phyloP scores from a whole-genome alignment of 2,329 filamentous ascomycete species.

The Verticillium nonalfalfae region DNA sequence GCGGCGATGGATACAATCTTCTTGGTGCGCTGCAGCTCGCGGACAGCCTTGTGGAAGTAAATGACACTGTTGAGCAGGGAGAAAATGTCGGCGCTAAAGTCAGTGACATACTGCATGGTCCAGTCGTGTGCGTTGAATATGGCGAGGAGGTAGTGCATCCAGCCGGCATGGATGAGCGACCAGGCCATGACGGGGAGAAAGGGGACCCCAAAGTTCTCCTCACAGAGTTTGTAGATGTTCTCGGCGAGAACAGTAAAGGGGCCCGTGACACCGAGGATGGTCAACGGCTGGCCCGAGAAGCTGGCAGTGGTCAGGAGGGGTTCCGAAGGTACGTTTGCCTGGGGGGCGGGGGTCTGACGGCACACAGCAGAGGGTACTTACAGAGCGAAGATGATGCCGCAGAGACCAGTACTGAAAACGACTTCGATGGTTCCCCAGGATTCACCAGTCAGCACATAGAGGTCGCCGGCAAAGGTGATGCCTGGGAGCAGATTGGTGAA shows the following conservation, averaged over 20 bases:
- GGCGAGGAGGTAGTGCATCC: slow-evolving; percentile 59
- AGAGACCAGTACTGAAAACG: slow-evolving; percentile 59
- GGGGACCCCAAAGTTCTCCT: slow-evolving; percentile 47
- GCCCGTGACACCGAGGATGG: slow-evolving; percentile 59
- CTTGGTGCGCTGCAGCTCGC: slow-evolving; percentile 56
- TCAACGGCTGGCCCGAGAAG: slow-evolving; percentile 55
- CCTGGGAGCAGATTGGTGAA: slow-evolving; percentile 62
- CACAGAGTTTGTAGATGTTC: slow-evolving; percentile 55
- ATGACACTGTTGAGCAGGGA: slow-evolving; percentile 61
- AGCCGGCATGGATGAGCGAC: slow-evolving; percentile 58
- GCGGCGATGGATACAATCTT: slow-evolving; percentile 50
- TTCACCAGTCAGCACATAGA: slow-evolving; percentile 54
- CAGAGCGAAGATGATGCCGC: slow-evolving; percentile 57
- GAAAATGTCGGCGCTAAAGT: slow-evolving; percentile 61
- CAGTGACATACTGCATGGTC: slow-evolving; percentile 65
- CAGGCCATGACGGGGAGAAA: slow-evolving; percentile 65
- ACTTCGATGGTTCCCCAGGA: slow-evolving; percentile 63
- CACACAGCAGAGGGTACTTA: slow-evolving; percentile 20
- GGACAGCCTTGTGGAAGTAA: slow-evolving; percentile 62
- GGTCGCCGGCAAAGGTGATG: slow-evolving; percentile 60
- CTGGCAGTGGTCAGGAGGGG: slow-evolving; percentile 14
- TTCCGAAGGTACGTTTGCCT: background rate
- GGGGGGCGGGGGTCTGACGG: too few relatives aligned
- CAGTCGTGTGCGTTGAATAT: slow-evolving; percentile 64
- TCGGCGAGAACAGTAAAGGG: slow-evolving; percentile 63